A percentile compares a stretch with the other conserved stretches of the same genome.
These are phyloP conservation scores for Candida silvicultrix DNA, from an alignment of 805 yeast genomes.

Conservation along the genomic window DNA sequence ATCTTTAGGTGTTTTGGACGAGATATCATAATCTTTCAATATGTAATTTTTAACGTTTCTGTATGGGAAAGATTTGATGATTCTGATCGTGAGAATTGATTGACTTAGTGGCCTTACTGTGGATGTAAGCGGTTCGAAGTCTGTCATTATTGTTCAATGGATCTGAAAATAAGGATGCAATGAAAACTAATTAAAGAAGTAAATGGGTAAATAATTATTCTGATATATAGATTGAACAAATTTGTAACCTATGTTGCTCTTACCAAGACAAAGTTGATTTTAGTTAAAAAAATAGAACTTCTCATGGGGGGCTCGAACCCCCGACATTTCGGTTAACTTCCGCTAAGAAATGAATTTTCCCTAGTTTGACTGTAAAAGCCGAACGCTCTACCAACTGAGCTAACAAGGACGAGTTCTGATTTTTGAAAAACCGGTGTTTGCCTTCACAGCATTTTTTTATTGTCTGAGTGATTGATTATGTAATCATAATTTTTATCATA, in stretches of 20 bases:
- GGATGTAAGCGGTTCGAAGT: conserved; percentile 69
- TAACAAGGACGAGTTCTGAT: conserved; percentile 41
- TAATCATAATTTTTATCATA: too few relatives aligned
- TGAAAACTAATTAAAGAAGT: too few relatives aligned
- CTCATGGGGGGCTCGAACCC: conserved; percentile 48
- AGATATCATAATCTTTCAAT: conserved; percentile 63
- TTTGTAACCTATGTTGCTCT: too few relatives aligned
- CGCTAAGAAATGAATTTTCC: conserved; percentile 24
- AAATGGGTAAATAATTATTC: too few relatives aligned
- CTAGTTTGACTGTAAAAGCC: conserved; percentile 39
- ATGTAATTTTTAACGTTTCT: conserved; percentile 79
- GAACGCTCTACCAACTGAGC: conserved; percentile 71
- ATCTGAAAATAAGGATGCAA: too few relatives aligned
- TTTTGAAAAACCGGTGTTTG: not conserved
- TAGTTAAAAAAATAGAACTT: conserved; percentile 30
- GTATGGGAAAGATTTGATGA: conserved; percentile 87
- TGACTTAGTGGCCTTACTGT: conserved; percentile 54
- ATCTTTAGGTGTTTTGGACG: conserved; percentile 57
- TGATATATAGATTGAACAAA: too few relatives aligned
- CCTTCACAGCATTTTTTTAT: not conserved
- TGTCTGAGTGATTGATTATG: too few relatives aligned
- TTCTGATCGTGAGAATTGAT: conserved; percentile 77
- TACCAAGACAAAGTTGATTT: too few relatives aligned
- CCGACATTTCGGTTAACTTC: conserved; percentile 42
- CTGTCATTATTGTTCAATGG: conserved; percentile 13